Evolutionary conservation across 2,329 filamentous ascomycete species (phyloP).

Genomic region (Tolypocladium guangdongense): DNA sequence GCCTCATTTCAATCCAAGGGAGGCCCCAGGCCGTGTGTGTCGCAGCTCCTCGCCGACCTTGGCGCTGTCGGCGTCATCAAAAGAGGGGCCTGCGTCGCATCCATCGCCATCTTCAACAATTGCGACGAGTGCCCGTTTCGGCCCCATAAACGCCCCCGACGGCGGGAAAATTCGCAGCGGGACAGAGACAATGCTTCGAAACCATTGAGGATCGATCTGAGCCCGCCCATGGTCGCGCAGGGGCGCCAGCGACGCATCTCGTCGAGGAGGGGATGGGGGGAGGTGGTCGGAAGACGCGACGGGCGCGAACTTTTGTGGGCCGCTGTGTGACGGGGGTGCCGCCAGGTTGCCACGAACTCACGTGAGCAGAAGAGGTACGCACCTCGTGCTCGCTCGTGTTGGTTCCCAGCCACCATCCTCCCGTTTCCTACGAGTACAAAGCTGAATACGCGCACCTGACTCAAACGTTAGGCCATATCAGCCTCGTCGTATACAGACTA

Average conservation of each 20-base stretch:
- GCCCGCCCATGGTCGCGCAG: conserved; percentile 17
- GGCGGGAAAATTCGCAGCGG: conserved; percentile 11
- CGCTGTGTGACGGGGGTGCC: conserved; percentile 18
- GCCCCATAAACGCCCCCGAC: conserved; percentile 8
- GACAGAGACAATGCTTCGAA: not conserved
- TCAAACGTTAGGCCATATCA: not conserved
- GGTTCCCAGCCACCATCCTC: too few relatives aligned
- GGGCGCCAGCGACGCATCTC: conserved; percentile 3
- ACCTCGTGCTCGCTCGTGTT: not conserved
- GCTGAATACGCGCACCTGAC: too few relatives aligned
- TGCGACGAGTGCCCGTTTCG: conserved; percentile 8
- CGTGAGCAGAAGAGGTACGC: conserved; percentile 19
- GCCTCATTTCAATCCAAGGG: not conserved
- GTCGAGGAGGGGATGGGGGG: conserved; percentile 26
- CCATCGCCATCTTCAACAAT: conserved; percentile 4
- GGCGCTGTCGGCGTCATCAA: conserved; percentile 9
- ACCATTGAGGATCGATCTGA: conserved; percentile 4
- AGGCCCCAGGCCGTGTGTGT: not conserved
- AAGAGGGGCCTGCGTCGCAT: conserved; percentile 10
- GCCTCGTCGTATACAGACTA: not conserved
- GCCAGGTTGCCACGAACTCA: conserved; percentile 33
- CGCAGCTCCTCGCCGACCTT: conserved; percentile 3
- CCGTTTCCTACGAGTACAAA: too few relatives aligned
- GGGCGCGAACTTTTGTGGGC: conserved; percentile 27
- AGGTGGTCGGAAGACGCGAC: conserved; percentile 33